A percentile compares a stretch with the other conserved stretches of the same genome.
These are phyloP conservation scores for Plasmodium inui DNA, from an alignment of 169 alveolate species.

Conservation along the genomic window DNA sequence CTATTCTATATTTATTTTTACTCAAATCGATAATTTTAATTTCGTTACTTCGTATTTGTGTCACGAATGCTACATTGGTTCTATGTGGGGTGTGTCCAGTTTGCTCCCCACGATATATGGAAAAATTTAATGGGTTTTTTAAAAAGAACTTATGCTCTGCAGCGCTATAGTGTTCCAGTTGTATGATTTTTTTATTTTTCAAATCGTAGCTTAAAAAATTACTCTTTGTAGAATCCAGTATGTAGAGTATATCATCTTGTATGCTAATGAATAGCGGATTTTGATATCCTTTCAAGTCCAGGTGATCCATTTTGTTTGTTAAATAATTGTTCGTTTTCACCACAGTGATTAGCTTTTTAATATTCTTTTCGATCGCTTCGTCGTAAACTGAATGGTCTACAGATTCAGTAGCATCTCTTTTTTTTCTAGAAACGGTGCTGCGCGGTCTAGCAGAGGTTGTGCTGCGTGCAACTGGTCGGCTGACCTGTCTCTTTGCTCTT, in stretches of 20 bases:
- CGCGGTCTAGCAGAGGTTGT: neutral
- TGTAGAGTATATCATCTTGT: slow-evolving; percentile 28
- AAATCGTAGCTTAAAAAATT: slow-evolving; percentile 58
- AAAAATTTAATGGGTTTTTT: slow-evolving; percentile 46
- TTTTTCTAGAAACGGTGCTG: neutral
- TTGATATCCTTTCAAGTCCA: slow-evolving; percentile 26
- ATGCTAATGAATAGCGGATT: slow-evolving; percentile 31
- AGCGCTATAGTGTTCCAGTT: slow-evolving; percentile 31
- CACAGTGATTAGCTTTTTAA: neutral
- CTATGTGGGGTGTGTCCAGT: slow-evolving; percentile 36
- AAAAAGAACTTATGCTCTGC: slow-evolving; percentile 7
- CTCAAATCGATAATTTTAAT: slow-evolving; percentile 70
- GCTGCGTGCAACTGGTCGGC: neutral
- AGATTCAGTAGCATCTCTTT: slow-evolving; percentile 10
- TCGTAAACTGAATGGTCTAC: slow-evolving; percentile 25
- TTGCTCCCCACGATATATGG: slow-evolving; percentile 28
- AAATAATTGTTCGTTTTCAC: slow-evolving; percentile 30
- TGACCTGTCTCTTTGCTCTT: neutral
- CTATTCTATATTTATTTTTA: slow-evolving; percentile 46
- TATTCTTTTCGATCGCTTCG: neutral
- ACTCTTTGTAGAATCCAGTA: slow-evolving; percentile 37
- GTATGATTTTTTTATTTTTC: slow-evolving; percentile 22
- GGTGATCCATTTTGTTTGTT: slow-evolving; percentile 6
- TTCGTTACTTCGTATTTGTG: slow-evolving; percentile 71
- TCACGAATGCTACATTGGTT: slow-evolving; percentile 58